Percentiles rank a stretch among this genome's conserved stretches.
Evolutionary conservation across 2,329 filamentous ascomycete species (phyloP).

Genomic region (Curvularia sp.): DNA sequence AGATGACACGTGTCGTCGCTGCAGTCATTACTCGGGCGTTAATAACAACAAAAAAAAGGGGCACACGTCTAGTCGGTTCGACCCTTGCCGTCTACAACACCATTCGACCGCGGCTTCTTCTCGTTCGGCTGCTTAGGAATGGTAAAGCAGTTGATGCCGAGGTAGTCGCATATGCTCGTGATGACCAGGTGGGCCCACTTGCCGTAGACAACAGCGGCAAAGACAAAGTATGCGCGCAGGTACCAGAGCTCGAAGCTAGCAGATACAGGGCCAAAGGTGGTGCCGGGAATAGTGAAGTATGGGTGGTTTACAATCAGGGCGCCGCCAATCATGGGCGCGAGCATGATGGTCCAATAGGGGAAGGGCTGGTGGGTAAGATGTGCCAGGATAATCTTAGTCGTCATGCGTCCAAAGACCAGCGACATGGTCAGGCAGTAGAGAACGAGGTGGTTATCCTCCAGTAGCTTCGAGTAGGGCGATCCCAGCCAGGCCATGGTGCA

Average conservation of each 20-base stretch:
- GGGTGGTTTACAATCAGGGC: slow-evolving; percentile 85
- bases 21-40: background rate
- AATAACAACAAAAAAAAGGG: background rate
- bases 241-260: slow-evolving; percentile 76
- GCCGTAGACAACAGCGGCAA: slow-evolving; percentile 85
- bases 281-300: slow-evolving; percentile 58
- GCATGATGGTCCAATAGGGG: slow-evolving; percentile 93
- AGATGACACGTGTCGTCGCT: slow-evolving; percentile 2
- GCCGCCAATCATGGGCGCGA: slow-evolving; percentile 84
- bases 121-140: slow-evolving; percentile 60
- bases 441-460: slow-evolving; percentile 84
- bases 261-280: slow-evolving; percentile 66
- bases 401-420: slow-evolving; percentile 98
- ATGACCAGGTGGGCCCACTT: slow-evolving; percentile 93
- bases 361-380: slow-evolving; percentile 94
- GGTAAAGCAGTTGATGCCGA: slow-evolving; percentile 94
- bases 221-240: slow-evolving; percentile 81
- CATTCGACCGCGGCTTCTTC: slow-evolving; percentile 38
- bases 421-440: slow-evolving; percentile 92
- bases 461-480: slow-evolving; percentile 82
- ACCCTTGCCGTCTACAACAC: slow-evolving; percentile 43
- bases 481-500: slow-evolving; percentile 84
- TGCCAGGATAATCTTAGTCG: slow-evolving; percentile 97
- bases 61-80: slow-evolving; percentile 36
- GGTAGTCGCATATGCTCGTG: slow-evolving; percentile 85